Percentiles rank a stretch among this genome's conserved stretches.
phyloP scores from a whole-genome alignment of 139 green algal genomes.

The Coelastrella sp. region DNA sequence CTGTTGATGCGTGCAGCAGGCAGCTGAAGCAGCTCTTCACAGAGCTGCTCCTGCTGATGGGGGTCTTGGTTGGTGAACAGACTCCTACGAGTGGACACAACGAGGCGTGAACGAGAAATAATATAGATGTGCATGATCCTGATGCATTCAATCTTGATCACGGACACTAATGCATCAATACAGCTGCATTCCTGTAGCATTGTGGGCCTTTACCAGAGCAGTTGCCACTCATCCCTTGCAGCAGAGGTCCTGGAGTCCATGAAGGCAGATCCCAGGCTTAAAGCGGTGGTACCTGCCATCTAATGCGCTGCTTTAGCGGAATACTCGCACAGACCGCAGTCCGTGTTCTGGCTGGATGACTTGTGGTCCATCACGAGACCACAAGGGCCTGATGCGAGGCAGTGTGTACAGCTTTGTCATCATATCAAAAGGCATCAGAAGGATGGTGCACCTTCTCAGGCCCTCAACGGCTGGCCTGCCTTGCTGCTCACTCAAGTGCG shows the following conservation, averaged over 20 bases:
- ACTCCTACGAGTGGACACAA: conserved; percentile 68
- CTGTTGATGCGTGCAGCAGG: conserved; percentile 79
- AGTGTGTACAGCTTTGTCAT: too few species aligned
- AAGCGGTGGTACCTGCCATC: not conserved
- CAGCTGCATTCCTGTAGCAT: not conserved
- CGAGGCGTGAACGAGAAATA: too few species aligned
- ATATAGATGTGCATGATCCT: too few species aligned
- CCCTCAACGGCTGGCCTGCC: too few species aligned
- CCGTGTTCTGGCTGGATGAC: not conserved
- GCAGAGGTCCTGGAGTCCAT: not conserved
- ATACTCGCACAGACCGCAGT: not conserved
- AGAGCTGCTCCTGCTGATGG: conserved; percentile 92
- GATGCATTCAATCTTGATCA: too few species aligned
- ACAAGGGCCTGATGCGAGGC: too few species aligned
- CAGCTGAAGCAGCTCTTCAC: conserved; percentile 87
- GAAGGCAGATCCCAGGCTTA: not conserved
- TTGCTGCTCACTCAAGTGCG: too few species aligned
- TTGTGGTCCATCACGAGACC: not conserved
- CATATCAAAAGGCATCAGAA: too few species aligned
- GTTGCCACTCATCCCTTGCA: not conserved
- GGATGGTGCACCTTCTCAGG: too few species aligned
- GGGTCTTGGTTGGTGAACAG: conserved; percentile 79
- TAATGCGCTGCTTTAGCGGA: not conserved
- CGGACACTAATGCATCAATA: too few species aligned
- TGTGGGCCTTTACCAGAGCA: not conserved